These are phyloP conservation scores for Wickerhamomyces alni DNA, from an alignment of 805 yeast species.

Conservation along the genomic window DNA sequence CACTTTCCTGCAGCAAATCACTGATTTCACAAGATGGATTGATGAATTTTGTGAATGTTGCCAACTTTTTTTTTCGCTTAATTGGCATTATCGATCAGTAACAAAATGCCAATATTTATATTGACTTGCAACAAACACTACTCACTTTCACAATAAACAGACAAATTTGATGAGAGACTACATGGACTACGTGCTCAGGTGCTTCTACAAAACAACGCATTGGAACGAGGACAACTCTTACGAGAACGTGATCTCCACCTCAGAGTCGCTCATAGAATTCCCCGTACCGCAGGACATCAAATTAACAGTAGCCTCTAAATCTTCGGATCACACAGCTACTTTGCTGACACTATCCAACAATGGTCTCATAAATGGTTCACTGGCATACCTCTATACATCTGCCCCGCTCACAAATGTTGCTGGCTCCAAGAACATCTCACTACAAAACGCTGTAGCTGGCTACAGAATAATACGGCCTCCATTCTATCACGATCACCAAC, in stretches of 20 bases:
- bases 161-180: conserved; percentile 35
- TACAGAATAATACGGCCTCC: conserved; percentile 53
- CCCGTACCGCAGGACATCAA: conserved; percentile 60
- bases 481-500: conserved; percentile 1
- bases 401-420: conserved; percentile 44
- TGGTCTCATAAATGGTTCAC: conserved; percentile 67
- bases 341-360: conserved; percentile 63
- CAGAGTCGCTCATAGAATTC: conserved; percentile 65
- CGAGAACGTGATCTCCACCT: conserved; percentile 67
- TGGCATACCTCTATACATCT: conserved; percentile 76
- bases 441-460: conserved; percentile 67
- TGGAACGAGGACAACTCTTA: conserved; percentile 82
- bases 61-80: no score
- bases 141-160: background rate
- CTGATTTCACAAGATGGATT: no score
- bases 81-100: background rate
- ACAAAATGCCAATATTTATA: no score
- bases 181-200: conserved; percentile 79
- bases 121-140: background rate
- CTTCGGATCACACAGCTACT: conserved; percentile 66
- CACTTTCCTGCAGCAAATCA: no score
- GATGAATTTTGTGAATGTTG: no score
- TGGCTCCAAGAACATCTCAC: conserved; percentile 44
- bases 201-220: conserved; percentile 61
- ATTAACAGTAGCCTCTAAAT: conserved; percentile 61